Conservation (phyloP, 768 basidiomycete species). For the Scleroderma bovista region DNA sequence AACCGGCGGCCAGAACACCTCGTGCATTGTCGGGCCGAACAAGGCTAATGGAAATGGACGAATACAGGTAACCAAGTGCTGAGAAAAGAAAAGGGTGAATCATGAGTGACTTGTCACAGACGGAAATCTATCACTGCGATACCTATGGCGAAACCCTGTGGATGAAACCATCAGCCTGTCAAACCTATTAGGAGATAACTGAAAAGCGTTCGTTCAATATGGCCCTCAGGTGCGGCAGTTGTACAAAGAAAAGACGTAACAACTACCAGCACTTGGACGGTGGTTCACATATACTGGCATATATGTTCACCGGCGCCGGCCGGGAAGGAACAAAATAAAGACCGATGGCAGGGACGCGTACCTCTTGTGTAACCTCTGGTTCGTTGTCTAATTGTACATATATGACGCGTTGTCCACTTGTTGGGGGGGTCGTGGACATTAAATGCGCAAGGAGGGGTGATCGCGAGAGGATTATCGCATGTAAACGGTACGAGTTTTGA, state of each 20-base stretch:
- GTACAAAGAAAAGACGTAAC: conserved; percentile 10
- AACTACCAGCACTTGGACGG: conserved; percentile 11
- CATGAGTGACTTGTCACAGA: conserved; percentile 13
- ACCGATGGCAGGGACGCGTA: conserved; percentile 33
- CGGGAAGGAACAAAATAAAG: conserved; percentile 25
- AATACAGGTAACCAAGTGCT: conserved; percentile 82
- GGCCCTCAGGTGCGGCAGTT: conserved; percentile 16
- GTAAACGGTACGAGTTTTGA: conserved; percentile 69
- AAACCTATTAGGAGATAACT: conserved; percentile 2
- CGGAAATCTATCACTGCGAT: conserved; percentile 9
- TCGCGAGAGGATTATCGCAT: conserved; percentile 81
- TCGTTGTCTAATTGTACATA: conserved; percentile 73
- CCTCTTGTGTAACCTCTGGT: conserved; percentile 81
- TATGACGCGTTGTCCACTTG: conserved; percentile 59
- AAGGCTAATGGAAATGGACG: conserved; percentile 59
- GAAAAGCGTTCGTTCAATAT: conserved; percentile 13
- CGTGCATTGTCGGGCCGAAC: conserved; percentile 78
- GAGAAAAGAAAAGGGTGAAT: conserved; percentile 11
- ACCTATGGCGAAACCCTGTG: conserved; percentile 75
- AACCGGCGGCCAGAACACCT: conserved; percentile 79
- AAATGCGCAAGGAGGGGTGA: conserved; percentile 85
- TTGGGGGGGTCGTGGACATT: conserved; percentile 76
- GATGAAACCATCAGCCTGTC: conserved; percentile 15
- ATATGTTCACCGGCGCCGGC: conserved; percentile 16
- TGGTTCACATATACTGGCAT: conserved; percentile 13